These are phyloP conservation scores for Cercospora zeina DNA, from an alignment of 2,329 filamentous ascomycete species.

Conservation along the genomic window DNA sequence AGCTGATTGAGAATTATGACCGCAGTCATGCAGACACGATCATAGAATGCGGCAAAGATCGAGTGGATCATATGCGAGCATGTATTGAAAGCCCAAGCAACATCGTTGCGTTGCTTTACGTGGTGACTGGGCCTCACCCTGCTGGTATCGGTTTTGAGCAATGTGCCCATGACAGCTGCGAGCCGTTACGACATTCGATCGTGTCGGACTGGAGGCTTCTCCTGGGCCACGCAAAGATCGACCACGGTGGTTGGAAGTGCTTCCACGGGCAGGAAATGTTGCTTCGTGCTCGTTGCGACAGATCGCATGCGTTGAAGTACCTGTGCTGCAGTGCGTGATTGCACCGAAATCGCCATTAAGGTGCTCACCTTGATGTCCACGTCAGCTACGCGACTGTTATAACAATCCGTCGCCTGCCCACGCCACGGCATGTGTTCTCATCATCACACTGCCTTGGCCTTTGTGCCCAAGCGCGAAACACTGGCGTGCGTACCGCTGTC, in stretches of 20 bases:
- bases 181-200: neutral
- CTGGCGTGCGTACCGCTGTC: neutral
- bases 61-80: neutral
- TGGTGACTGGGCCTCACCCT: slow-evolving; percentile 6
- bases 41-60: neutral
- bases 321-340: neutral
- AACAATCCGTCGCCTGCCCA: neutral
- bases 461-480: neutral
- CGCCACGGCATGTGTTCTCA: neutral
- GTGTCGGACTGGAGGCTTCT: neutral
- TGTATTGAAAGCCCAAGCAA: neutral
- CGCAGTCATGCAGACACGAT: neutral
- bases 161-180: neutral
- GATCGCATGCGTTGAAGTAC: neutral
- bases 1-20: neutral
- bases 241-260: neutral
- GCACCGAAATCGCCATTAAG: slow-evolving; percentile 12
- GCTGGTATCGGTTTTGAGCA: neutral
- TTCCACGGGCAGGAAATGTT: neutral
- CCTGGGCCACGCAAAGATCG: neutral
- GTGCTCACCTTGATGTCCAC: slow-evolving; percentile 18
- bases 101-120: slow-evolving; percentile 5
- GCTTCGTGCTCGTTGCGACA: neutral
- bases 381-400: neutral
- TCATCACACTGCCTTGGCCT: neutral